A percentile compares a stretch with the other conserved stretches of the same genome.
Evolutionary conservation across 2,329 filamentous ascomycete genomes (phyloP).

Genomic region (Rutstroemia sydowiana): DNA sequence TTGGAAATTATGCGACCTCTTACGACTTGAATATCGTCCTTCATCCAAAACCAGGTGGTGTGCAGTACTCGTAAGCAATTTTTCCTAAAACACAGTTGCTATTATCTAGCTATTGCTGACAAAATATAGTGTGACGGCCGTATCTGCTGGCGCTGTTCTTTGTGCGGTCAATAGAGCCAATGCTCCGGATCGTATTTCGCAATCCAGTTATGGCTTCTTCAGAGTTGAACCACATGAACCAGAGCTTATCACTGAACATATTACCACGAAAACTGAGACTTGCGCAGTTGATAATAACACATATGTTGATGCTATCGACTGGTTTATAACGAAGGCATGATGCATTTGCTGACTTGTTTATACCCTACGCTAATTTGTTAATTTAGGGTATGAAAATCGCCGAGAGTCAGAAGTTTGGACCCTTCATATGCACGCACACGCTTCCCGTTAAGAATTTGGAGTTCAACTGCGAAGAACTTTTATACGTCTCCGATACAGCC

Average conservation of each 20-base stretch:
- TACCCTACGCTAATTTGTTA: neutral
- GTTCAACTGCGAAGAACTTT: slow-evolving; percentile 15
- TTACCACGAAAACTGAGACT: neutral
- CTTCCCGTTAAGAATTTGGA: slow-evolving; percentile 2
- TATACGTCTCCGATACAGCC: slow-evolving; percentile 13
- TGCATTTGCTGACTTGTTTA: neutral
- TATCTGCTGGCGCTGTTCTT: slow-evolving; percentile 15
- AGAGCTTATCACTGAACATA: slow-evolving; percentile 3
- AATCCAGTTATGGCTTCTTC: slow-evolving; percentile 16
- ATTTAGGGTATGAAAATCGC: neutral
- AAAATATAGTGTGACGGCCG: slow-evolving; percentile 11
- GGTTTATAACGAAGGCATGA: slow-evolving; percentile 15
- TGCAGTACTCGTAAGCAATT: neutral
- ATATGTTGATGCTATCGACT: slow-evolving; percentile 14
- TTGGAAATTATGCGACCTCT: slow-evolving; percentile 3
- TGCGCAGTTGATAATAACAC: slow-evolving; percentile 11
- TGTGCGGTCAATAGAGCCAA: slow-evolving; percentile 14
- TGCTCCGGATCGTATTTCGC: slow-evolving; percentile 9
- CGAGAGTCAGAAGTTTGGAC: neutral
- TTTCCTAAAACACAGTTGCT: too few species aligned
- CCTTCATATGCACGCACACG: slow-evolving; percentile 6
- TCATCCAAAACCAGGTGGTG: neutral
- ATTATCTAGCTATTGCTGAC: neutral
- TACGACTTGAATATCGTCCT: neutral
- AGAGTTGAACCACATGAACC: slow-evolving; percentile 4